A percentile compares a stretch with the other conserved stretches of the same genome.
Evolutionary conservation across 192 early-diverging fungal species (phyloP).

Genomic region (Umbelopsis isabellina): DNA sequence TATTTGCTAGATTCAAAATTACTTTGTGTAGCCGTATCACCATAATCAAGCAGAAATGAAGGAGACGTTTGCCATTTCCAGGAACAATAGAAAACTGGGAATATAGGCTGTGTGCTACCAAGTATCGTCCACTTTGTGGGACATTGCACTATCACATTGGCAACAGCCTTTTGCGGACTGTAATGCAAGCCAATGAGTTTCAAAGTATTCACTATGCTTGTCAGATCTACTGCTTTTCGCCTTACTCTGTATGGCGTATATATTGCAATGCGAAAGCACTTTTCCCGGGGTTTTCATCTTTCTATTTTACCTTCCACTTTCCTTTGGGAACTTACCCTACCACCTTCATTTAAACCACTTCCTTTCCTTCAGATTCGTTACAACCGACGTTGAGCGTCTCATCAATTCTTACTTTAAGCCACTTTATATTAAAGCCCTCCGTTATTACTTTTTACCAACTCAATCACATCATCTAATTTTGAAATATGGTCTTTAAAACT

Average conservation of each 20-base stretch:
- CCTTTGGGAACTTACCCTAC: background rate
- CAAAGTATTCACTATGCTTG: background rate
- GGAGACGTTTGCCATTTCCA: background rate
- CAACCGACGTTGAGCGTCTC: slow-evolving; percentile 21
- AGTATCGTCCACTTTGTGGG: background rate
- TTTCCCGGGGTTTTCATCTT: background rate
- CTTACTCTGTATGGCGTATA: background rate
- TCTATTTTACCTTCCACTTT: background rate
- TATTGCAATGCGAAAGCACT: background rate
- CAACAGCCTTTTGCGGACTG: background rate
- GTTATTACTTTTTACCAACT: background rate
- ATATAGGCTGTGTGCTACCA: slow-evolving; percentile 16
- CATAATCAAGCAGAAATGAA: background rate
- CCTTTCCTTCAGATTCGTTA: slow-evolving; percentile 19
- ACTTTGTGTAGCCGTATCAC: background rate
- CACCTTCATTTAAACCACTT: slow-evolving; percentile 11
- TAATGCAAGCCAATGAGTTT: background rate
- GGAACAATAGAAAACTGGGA: slow-evolving; percentile 4
- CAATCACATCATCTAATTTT: background rate
- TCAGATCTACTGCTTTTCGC: background rate
- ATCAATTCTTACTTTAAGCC: slow-evolving; percentile 9
- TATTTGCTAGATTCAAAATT: background rate
- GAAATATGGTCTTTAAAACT: slow-evolving; percentile 7
- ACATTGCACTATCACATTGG: slow-evolving; percentile 20
- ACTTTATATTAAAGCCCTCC: background rate